These are phyloP conservation scores for Coffea humblotiana DNA, from an alignment of 305 asterid species.

Conservation along the genomic window DNA sequence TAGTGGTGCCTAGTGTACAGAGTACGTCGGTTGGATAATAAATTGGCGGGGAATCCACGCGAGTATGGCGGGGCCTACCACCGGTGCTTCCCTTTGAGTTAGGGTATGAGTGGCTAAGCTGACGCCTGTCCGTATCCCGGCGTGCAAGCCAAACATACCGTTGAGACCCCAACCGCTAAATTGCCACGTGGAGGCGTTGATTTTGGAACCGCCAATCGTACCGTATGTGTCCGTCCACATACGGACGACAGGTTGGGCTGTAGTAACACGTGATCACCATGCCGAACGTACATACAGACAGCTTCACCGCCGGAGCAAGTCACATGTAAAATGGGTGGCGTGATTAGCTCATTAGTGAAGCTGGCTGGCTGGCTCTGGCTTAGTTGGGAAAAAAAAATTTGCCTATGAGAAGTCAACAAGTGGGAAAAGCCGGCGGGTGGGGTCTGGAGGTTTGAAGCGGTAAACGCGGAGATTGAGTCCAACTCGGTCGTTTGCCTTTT, in stretches of 20 bases:
- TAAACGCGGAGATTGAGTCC: slow-evolving; percentile 32
- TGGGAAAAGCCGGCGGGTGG: background rate
- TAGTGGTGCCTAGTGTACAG: background rate
- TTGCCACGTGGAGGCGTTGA: slow-evolving; percentile 19
- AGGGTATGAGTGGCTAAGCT: background rate
- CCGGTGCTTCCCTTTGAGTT: background rate
- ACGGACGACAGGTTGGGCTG: background rate
- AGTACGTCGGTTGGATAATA: background rate
- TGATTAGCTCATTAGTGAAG: slow-evolving; percentile 20
- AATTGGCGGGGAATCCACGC: slow-evolving; percentile 18
- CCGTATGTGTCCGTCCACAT: slow-evolving; percentile 18
- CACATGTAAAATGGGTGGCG: slow-evolving; percentile 27
- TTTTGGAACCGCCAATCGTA: slow-evolving; percentile 25
- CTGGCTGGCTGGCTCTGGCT: background rate
- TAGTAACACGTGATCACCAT: slow-evolving; percentile 18
- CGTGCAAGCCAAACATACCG: slow-evolving; percentile 33
- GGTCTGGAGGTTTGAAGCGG: slow-evolving; percentile 8
- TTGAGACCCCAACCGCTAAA: slow-evolving; percentile 8
- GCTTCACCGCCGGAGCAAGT: slow-evolving; percentile 16
- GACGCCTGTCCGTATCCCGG: slow-evolving; percentile 18
- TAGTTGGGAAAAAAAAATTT: background rate
- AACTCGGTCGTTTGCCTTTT: background rate
- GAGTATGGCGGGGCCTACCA: background rate
- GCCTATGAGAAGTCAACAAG: background rate
- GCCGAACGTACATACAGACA: slow-evolving; percentile 13